Percentiles rank a stretch among this genome's conserved stretches.
These are phyloP conservation scores for Populus euphratica DNA, from an alignment of 345 rosid species.

Conservation along the genomic window DNA sequence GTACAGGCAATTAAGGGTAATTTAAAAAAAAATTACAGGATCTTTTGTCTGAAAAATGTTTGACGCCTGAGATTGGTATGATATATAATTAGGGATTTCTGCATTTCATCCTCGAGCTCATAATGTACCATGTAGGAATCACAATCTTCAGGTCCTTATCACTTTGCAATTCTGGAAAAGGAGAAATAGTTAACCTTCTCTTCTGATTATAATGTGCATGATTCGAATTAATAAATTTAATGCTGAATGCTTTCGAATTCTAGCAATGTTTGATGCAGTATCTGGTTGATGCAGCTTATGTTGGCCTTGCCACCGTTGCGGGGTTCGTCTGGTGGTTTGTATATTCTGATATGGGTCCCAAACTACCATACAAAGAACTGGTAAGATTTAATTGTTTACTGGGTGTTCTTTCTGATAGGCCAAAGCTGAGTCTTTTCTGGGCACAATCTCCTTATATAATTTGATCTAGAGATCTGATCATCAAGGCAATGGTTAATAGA, in stretches of 20 bases:
- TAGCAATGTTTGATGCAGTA: background rate
- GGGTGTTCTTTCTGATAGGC: background rate
- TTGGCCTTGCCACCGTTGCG: constrained; percentile 96
- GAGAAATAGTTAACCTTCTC: background rate
- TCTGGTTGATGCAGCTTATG: constrained; percentile 68
- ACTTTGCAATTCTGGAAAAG: background rate
- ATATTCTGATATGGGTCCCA: constrained; percentile 83
- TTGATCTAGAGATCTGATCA: background rate
- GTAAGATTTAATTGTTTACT: constrained; percentile 39
- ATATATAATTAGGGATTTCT: background rate
- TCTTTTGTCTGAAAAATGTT: background rate
- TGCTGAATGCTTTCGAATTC: background rate
- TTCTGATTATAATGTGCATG: background rate
- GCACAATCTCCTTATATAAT: background rate
- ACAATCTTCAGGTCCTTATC: background rate
- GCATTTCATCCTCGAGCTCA: background rate
- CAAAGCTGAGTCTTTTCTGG: constrained; percentile 3
- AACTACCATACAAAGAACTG: constrained; percentile 78
- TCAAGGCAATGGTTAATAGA: background rate
- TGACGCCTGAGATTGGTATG: background rate
- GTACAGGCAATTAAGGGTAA: background rate
- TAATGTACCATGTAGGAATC: background rate
- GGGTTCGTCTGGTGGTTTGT: constrained; percentile 98
- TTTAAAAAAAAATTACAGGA: background rate
- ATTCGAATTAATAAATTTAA: no score